These are phyloP conservation scores for Gillenia trifoliata DNA, from an alignment of 306 rosid genomes.

Conservation along the genomic window DNA sequence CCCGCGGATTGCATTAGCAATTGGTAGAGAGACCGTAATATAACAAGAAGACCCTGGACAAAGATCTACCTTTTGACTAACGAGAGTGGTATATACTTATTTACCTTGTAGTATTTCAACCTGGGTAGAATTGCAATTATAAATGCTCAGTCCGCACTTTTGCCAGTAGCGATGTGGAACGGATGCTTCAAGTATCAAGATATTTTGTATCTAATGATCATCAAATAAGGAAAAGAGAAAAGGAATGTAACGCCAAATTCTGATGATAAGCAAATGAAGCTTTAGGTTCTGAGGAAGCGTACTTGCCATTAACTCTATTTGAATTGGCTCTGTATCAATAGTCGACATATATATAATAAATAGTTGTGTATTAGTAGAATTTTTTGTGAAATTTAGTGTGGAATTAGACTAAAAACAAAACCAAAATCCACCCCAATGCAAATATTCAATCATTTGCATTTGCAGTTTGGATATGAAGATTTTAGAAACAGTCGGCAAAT, in stretches of 20 bases:
- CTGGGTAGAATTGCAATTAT: conserved; percentile 51
- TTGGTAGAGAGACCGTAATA: not conserved
- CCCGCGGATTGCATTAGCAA: not conserved
- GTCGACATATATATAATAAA: too few relatives aligned
- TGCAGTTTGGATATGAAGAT: too few relatives aligned
- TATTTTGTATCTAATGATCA: conserved; percentile 67
- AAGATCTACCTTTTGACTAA: not conserved
- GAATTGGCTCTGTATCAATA: too few relatives aligned
- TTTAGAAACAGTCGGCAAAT: too few relatives aligned
- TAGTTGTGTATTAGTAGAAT: too few relatives aligned
- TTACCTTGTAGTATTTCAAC: conserved; percentile 58
- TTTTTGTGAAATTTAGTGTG: too few relatives aligned
- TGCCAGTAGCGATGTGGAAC: conserved; percentile 62
- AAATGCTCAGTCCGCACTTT: conserved; percentile 60
- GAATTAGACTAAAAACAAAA: too few relatives aligned
- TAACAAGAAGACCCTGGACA: not conserved
- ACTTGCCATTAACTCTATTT: too few relatives aligned
- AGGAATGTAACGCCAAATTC: conserved; percentile 4
- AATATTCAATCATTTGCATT: too few relatives aligned
- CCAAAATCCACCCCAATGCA: too few relatives aligned
- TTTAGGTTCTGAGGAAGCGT: conserved; percentile 17
- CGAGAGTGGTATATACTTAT: not conserved
- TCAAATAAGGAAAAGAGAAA: conserved; percentile 8
- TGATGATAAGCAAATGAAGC: conserved; percentile 14
- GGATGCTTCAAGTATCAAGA: conserved; percentile 67